A percentile compares a stretch with the other conserved stretches of the same genome.
Evolutionary conservation across 306 rosid species (phyloP).

Genomic region (Quillaja saponaria): DNA sequence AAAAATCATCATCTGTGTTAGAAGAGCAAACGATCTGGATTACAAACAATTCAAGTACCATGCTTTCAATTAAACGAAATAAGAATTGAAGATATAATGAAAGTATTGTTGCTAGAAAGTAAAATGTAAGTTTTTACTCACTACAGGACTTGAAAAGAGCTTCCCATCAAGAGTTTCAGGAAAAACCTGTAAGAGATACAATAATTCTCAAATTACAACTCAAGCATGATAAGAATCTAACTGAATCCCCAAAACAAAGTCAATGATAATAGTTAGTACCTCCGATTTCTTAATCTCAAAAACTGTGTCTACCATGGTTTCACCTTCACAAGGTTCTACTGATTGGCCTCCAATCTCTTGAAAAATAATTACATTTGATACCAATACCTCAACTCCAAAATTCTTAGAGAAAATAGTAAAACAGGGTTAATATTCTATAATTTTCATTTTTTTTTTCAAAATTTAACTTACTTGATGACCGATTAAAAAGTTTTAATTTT

Average conservation of each 20-base stretch:
- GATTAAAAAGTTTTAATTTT: too few species aligned
- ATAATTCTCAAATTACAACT: constrained; percentile 1
- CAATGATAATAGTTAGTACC: constrained; percentile 39
- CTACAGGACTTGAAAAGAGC: constrained; percentile 59
- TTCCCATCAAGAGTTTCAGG: constrained; percentile 72
- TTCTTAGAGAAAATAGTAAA: too few species aligned
- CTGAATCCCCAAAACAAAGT: neutral
- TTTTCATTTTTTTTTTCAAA: too few species aligned
- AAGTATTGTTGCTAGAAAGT: neutral
- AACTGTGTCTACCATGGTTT: constrained; percentile 55
- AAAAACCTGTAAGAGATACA: constrained; percentile 46
- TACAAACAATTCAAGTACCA: constrained; percentile 2
- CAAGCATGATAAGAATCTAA: neutral
- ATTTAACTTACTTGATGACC: too few species aligned
- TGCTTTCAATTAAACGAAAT: neutral
- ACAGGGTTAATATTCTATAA: too few species aligned
- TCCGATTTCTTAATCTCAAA: constrained; percentile 75
- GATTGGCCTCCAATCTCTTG: constrained; percentile 81
- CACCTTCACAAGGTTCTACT: constrained; percentile 78
- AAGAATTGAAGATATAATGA: constrained; percentile 1
- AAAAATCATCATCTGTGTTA: constrained; percentile 79
- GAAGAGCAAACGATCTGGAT: constrained; percentile 85
- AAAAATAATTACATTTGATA: too few species aligned
- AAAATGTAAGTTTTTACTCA: constrained; percentile 39
- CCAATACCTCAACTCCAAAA: too few species aligned